Conservation (phyloP, 129 eudicot genomes). For the Helianthus tuberosus region DNA sequence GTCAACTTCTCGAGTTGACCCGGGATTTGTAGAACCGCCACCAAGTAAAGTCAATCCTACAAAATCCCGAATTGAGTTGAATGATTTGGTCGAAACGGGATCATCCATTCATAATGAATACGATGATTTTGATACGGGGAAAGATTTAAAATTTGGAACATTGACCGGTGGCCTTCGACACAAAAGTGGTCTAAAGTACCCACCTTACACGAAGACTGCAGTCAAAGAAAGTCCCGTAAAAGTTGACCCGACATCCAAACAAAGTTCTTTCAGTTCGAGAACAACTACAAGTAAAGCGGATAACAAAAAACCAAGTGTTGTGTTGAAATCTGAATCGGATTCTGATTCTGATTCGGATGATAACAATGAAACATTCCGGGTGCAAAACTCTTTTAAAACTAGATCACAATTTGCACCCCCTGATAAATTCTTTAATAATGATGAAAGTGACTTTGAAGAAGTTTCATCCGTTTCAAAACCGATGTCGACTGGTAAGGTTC, state of each 20-base stretch:
- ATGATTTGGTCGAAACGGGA: slow-evolving; percentile 26
- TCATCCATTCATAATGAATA: slow-evolving; percentile 19
- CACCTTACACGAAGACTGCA: slow-evolving; percentile 39
- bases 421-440: slow-evolving; percentile 46
- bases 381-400: slow-evolving; percentile 8
- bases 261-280: slow-evolving; percentile 31
- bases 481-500: slow-evolving; percentile 30
- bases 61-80: slow-evolving; percentile 30
- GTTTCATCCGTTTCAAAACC: slow-evolving; percentile 29
- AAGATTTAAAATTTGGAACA: slow-evolving; percentile 53
- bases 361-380: slow-evolving; percentile 38
- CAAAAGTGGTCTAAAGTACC: slow-evolving; percentile 44
- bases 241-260: slow-evolving; percentile 25
- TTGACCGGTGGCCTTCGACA: slow-evolving; percentile 75
- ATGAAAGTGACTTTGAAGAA: slow-evolving; percentile 47
- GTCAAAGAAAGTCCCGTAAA: slow-evolving; percentile 24
- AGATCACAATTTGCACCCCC: slow-evolving; percentile 47
- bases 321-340: slow-evolving; percentile 43
- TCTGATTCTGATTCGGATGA: slow-evolving; percentile 52
- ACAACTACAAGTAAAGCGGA: slow-evolving; percentile 13
- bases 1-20: background rate
- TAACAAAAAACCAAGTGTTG: slow-evolving; percentile 27
- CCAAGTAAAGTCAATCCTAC: slow-evolving; percentile 4
- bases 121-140: slow-evolving; percentile 37
- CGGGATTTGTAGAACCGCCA: background rate